A percentile compares a stretch with the other conserved stretches of the same genome.
These are phyloP conservation scores for Tinospora cordifolia DNA, from an alignment of 164 flowering plant genomes.

Conservation along the genomic window DNA sequence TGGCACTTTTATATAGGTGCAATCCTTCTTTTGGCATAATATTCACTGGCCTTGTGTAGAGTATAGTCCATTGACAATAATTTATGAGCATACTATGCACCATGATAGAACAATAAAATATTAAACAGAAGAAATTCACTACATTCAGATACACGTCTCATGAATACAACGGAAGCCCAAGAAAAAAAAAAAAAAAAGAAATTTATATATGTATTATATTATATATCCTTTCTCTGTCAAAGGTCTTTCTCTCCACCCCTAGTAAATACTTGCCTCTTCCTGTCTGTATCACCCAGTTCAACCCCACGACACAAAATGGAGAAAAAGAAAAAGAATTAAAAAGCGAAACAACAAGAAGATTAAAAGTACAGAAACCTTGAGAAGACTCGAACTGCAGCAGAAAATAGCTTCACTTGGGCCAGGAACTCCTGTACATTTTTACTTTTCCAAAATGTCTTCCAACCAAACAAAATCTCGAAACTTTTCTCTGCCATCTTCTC, in stretches of 20 bases:
- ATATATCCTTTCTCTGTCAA: no score
- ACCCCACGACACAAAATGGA: constrained; percentile 7
- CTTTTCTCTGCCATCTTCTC: constrained; percentile 10
- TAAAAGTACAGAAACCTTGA: not conserved
- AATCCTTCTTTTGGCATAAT: no score
- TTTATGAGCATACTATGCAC: no score
- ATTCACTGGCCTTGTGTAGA: no score
- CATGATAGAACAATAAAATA: no score
- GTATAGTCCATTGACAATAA: no score
- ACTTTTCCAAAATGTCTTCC: not conserved
- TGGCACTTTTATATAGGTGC: no score
- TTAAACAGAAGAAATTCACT: no score
- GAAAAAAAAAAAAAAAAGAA: no score
- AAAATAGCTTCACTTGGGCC: constrained; percentile 7
- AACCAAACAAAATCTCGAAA: constrained; percentile 11
- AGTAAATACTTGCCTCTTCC: not conserved
- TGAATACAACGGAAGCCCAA: not conserved
- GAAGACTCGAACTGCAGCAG: constrained; percentile 17
- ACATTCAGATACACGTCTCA: not conserved
- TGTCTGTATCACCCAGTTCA: not conserved
- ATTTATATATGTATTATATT: no score
- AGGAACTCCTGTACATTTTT: constrained; percentile 24
- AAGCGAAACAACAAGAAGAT: not conserved
- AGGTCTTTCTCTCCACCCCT: no score
- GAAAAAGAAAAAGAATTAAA: not conserved